Base-by-base conservation (phyloP, 805 yeast species). In the Yamadazyma scolyti region DNA sequence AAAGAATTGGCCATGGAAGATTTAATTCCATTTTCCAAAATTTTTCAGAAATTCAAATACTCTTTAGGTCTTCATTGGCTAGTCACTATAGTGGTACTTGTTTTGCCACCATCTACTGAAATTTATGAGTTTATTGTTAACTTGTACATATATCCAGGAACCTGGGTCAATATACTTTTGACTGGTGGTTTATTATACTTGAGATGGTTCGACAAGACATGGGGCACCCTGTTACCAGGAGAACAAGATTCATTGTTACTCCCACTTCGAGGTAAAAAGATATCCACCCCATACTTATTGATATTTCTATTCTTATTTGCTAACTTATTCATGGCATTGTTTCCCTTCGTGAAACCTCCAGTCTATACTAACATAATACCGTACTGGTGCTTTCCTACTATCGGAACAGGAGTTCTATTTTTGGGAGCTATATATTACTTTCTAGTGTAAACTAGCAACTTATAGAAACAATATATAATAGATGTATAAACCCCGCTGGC, bases 101-200 rank as follows among this genome's bases (percentile, higher is more conserved):
- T 75, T 4, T 60, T 68, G 0, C 84, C 84, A 2, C 84, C 84
- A 5, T 72, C 79, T 12, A 71, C 79, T 5, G 78, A 76, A 28
- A 77, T 78, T 16, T 79, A 77, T 51, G 78, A 77, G 46, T 73
- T 79, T 40, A 71, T 78, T 9, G 75, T 79, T 28, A 79, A 79
- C 42, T 53, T 77, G 39, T 74, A 76, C 49, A 70, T 81, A 2
- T 78, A 78, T 34, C 84, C 85, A 1, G 77, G 79, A 0, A 72
- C 83, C 2, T 66, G 79, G 68, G 66, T 78, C 37, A 75, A 75
- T 33, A 47, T 72, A 8, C 48, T 72, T 10, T 67, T 79, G 7
- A 65, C 82, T 0, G 46, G 52, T 1, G 84, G 84, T 1, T 52
- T 78, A 27, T 39, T 75, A 2, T 77, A 74, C 40, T 58, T 77